phyloP scores from a whole-genome alignment of 805 yeast species.

The Lachancea meyersii region DNA sequence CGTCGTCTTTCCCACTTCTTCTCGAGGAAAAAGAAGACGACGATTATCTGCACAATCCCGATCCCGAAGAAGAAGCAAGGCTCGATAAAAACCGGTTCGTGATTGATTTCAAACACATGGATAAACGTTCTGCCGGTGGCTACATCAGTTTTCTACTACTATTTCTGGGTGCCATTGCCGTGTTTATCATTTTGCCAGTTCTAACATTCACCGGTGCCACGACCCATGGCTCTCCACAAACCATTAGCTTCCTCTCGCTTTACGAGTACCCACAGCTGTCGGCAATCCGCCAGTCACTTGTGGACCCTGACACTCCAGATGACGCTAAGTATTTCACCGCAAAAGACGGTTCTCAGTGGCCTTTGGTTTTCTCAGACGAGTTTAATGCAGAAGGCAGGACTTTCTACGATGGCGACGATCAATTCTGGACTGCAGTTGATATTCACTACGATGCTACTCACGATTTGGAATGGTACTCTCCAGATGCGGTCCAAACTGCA shows the following conservation, averaged over 20 bases:
- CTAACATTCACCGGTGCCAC: slow-evolving; percentile 74
- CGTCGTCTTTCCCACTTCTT: slow-evolving; percentile 80
- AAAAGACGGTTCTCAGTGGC: slow-evolving; percentile 61
- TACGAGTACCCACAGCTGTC: slow-evolving; percentile 47
- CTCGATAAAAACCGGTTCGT: slow-evolving; percentile 65
- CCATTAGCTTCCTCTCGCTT: slow-evolving; percentile 39
- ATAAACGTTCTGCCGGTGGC: slow-evolving; percentile 55
- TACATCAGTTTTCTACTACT: slow-evolving; percentile 54
- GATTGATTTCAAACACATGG: slow-evolving; percentile 61
- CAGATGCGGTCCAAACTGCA: slow-evolving; percentile 76
- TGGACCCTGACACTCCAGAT: slow-evolving; percentile 60
- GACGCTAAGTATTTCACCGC: slow-evolving; percentile 45
- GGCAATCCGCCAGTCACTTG: slow-evolving; percentile 45
- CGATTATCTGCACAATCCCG: slow-evolving; percentile 93
- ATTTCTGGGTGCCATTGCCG: slow-evolving; percentile 52
- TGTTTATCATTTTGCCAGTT: slow-evolving; percentile 77
- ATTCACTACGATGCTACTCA: slow-evolving; percentile 79
- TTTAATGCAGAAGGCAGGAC: slow-evolving; percentile 86
- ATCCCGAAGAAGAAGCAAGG: slow-evolving; percentile 86
- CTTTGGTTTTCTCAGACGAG: slow-evolving; percentile 83
- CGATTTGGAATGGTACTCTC: slow-evolving; percentile 93
- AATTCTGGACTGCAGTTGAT: slow-evolving; percentile 82
- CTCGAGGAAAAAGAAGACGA: slow-evolving; percentile 93
- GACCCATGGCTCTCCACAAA: slow-evolving; percentile 20
- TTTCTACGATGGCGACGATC: slow-evolving; percentile 87